These are phyloP conservation scores for Wickerhamomyces chambardii DNA, from an alignment of 805 yeast genomes.

Conservation along the genomic window DNA sequence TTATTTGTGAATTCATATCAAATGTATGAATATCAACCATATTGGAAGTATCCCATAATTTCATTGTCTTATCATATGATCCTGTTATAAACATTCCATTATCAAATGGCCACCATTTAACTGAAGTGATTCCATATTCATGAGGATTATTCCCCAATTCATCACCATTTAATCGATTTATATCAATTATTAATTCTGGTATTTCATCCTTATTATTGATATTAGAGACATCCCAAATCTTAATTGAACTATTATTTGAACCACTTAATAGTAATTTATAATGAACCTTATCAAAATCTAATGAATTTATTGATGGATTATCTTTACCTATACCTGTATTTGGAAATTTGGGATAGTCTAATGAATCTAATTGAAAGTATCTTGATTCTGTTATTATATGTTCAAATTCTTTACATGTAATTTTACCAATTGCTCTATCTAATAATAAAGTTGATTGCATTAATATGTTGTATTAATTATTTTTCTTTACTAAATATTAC, in stretches of 20 bases:
- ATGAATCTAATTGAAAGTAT: conserved; percentile 11
- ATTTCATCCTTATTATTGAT: neutral
- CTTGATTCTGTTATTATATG: conserved; percentile 14
- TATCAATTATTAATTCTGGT: conserved; percentile 6
- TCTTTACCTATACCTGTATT: conserved; percentile 3
- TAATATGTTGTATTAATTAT: too few relatives aligned
- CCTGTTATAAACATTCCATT: conserved; percentile 79
- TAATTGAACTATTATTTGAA: conserved; percentile 61
- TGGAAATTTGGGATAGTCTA: conserved; percentile 13
- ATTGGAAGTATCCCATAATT: conserved; percentile 72
- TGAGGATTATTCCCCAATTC: conserved; percentile 29
- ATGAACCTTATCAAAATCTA: conserved; percentile 43
- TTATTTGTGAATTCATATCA: conserved; percentile 50
- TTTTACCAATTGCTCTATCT: conserved; percentile 7
- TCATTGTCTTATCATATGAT: conserved; percentile 70
- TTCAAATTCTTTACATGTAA: conserved; percentile 3
- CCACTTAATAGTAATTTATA: conserved; percentile 53
- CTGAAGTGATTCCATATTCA: conserved; percentile 59
- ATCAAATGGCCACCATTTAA: conserved; percentile 87
- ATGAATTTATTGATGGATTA: conserved; percentile 38
- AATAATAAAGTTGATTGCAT: conserved; percentile 2
- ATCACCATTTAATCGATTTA: conserved; percentile 16
- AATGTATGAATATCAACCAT: conserved; percentile 62
- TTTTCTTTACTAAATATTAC: too few relatives aligned
- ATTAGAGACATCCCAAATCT: conserved; percentile 48